Base-by-base conservation (phyloP, 768 basidiomycete species). In the Tephrocybe rancida region DNA sequence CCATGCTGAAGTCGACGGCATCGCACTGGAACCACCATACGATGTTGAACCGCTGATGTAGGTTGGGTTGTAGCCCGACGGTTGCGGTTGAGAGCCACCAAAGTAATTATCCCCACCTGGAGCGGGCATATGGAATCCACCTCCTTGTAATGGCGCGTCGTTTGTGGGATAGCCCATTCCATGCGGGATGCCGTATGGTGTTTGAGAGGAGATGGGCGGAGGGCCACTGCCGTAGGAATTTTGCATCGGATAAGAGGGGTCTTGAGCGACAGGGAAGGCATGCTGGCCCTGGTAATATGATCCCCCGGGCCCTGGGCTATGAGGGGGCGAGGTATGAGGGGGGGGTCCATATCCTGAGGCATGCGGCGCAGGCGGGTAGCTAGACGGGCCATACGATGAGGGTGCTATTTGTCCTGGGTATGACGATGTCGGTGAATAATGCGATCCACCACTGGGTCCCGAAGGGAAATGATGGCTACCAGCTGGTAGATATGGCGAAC, bases 211-310 rank as follows among this genome's bases (percentile, higher is more conserved):
- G 19, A 30, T 30, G n/a, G 51, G 47, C 32, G 51, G 52, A 44
- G 58, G 44, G 10, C 45, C 45, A 34, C 25, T 45, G 14, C 54
- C 53, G 19, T 54, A 59, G 39, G 55, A 53, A 50, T 37, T 41
- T 35, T 56, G 59, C 51, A 59, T 64, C 50, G 64, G 66, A 58
- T 64, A 70, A 41, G 68, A 63, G 52, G 65, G 60, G 22, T 55
- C 56, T 19, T 59, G 54, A 13, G 35, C 50, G 13, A 48, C 47
- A 43, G 58, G 58, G 47, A 49, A 59, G 18, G 59, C 57, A 44
- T 61, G 49, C 54, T 59, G 42, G 18, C 47, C 47, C 30, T 52
- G 46, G 50, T 57, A 57, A 50, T 52, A 42, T 2, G 56, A 57
- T 41, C n/a, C 25, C 35, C 53, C 59, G 30, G 42, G 37, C 38